Evolutionary conservation across 2,329 filamentous ascomycete genomes (phyloP).

Genomic region (Bertia moriformis): DNA sequence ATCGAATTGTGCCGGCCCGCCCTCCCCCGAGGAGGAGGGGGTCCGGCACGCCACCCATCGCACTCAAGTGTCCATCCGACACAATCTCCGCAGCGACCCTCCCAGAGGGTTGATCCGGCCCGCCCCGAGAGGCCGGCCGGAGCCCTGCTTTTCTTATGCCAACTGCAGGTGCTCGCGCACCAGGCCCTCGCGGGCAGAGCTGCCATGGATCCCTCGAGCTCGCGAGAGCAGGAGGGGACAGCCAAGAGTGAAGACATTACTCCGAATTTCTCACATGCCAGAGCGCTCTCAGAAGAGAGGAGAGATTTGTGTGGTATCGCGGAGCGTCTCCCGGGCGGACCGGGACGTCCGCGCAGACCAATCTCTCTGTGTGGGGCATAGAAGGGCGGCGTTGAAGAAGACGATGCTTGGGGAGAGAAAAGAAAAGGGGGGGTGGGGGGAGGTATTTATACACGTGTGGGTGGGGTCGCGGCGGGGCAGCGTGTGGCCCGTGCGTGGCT

Average conservation of each 20-base stretch:
- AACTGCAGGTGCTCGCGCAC: slow-evolving; percentile 51
- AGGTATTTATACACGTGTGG: no score
- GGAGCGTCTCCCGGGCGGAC: no score
- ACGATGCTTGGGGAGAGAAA: slow-evolving; percentile 55
- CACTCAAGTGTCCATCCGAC: slow-evolving; percentile 75
- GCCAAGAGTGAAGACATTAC: slow-evolving; percentile 63
- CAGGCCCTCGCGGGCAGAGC: slow-evolving; percentile 74
- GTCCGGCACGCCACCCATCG: slow-evolving; percentile 74
- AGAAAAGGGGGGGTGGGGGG: slow-evolving; percentile 19
- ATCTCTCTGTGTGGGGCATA: slow-evolving; percentile 69
- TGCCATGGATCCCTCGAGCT: slow-evolving; percentile 23
- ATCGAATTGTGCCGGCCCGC: slow-evolving; percentile 61
- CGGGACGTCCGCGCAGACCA: no score
- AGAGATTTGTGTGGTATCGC: no score
- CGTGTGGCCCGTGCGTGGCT: no score
- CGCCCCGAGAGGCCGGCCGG: slow-evolving; percentile 12
- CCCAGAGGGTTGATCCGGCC: slow-evolving; percentile 49
- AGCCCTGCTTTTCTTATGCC: slow-evolving; percentile 82
- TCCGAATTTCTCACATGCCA: slow-evolving; percentile 97
- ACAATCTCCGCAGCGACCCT: slow-evolving; percentile 91
- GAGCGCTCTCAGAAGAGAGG: slow-evolving; percentile 5
- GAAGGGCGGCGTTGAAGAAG: slow-evolving; percentile 89
- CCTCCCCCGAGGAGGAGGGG: slow-evolving; percentile 14
- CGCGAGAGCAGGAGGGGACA: slow-evolving; percentile 28
- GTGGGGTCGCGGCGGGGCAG: no score